Evolutionary conservation across 176 grass and related monocot genomes (phyloP).

Genomic region (Melocanna baccifera): DNA sequence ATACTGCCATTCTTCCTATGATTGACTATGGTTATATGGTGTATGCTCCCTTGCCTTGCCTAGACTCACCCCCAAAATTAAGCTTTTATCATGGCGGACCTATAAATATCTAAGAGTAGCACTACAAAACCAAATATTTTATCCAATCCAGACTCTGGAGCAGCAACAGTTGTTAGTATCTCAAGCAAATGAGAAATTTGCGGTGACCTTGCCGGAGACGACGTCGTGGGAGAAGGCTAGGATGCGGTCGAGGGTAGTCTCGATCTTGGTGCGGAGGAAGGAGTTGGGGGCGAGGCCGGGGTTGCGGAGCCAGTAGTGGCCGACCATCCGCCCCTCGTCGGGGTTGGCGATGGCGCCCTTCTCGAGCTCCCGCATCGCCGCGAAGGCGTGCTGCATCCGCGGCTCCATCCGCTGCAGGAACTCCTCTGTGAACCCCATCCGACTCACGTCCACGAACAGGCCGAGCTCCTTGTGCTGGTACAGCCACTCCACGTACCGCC

Average conservation of each 20-base stretch:
- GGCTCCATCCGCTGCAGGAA: conserved; percentile 84
- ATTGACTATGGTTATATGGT: neutral
- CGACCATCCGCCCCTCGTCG: conserved; percentile 90
- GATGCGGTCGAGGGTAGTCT: conserved; percentile 69
- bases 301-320: conserved; percentile 91
- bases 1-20: neutral
- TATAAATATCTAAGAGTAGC: neutral
- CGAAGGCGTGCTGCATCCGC: conserved; percentile 64
- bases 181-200: neutral
- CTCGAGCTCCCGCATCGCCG: conserved; percentile 86
- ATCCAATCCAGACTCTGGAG: neutral
- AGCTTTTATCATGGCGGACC: neutral
- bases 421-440: conserved; percentile 88
- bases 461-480: conserved; percentile 99
- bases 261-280: conserved; percentile 71
- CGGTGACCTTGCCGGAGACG: conserved; percentile 68
- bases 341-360: conserved; percentile 97
- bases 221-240: conserved; percentile 75
- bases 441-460: conserved; percentile 89
- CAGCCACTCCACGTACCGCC: conserved; percentile 86
- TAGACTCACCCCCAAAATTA: neutral
- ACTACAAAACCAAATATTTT: neutral
- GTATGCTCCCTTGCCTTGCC: neutral
- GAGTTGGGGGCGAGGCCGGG: conserved; percentile 68
- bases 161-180: neutral